These are phyloP conservation scores for Hemerocallis citrina DNA, from an alignment of 106 monocot genomes.

Conservation along the genomic window DNA sequence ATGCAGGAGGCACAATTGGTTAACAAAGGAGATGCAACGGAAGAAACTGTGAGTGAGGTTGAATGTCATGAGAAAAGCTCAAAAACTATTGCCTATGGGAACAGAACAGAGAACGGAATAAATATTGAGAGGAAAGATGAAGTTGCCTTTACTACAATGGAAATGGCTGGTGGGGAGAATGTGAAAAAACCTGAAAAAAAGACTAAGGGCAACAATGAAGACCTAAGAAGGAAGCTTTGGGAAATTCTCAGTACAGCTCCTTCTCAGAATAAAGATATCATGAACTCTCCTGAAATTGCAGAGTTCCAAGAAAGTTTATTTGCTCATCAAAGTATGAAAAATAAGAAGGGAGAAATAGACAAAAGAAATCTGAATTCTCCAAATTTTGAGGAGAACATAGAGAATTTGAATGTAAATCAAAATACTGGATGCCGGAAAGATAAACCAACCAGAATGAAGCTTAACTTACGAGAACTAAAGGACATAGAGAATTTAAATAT, in stretches of 20 bases:
- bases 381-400: slow-evolving; percentile 5
- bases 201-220: slow-evolving; percentile 20
- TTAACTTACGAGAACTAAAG: slow-evolving; percentile 4
- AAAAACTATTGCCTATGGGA: slow-evolving; percentile 7
- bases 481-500: neutral
- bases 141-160: slow-evolving; percentile 18
- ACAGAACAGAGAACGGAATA: slow-evolving; percentile 18
- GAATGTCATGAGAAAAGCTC: neutral
- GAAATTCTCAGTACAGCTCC: slow-evolving; percentile 53
- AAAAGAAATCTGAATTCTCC: neutral
- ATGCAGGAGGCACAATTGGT: slow-evolving; percentile 12
- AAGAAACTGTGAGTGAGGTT: slow-evolving; percentile 7
- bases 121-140: slow-evolving; percentile 16
- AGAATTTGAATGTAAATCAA: slow-evolving; percentile 10
- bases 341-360: neutral
- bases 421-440: neutral
- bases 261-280: slow-evolving; percentile 28
- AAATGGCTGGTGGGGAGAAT: slow-evolving; percentile 10
- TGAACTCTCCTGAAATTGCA: slow-evolving; percentile 9
- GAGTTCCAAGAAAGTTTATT: slow-evolving; percentile 5
- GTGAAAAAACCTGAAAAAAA: slow-evolving; percentile 7
- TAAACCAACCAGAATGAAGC: neutral
- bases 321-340: slow-evolving; percentile 1
- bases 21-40: slow-evolving; percentile 10
- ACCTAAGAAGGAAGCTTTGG: slow-evolving; percentile 66